A percentile compares a stretch with the other conserved stretches of the same genome.
Conservation (phyloP, 1,284 basidiomycete genomes). For the Dichomitus squalens region DNA sequence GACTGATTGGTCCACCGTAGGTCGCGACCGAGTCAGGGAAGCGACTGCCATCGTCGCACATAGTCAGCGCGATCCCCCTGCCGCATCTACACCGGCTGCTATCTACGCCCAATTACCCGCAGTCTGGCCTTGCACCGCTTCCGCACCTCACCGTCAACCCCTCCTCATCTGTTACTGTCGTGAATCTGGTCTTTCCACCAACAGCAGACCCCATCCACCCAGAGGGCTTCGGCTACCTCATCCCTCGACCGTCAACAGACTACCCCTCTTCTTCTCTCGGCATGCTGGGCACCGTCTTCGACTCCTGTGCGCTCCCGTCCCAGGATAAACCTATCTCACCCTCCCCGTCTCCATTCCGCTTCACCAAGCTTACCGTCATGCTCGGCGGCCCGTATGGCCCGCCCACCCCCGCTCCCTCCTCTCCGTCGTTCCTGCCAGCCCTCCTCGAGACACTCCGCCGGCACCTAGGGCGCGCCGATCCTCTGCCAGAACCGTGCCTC, state of each 20-base stretch:
- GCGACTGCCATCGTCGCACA: constrained; percentile 50
- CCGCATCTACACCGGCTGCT: constrained; percentile 61
- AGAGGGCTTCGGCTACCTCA: constrained; percentile 91
- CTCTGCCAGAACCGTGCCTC: constrained; percentile 62
- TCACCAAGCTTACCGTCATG: constrained; percentile 89
- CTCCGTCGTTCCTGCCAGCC: constrained; percentile 38
- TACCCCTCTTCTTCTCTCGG: constrained; percentile 49
- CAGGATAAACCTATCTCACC: constrained; percentile 54
- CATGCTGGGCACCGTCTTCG: constrained; percentile 84
- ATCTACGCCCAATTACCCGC: constrained; percentile 1
- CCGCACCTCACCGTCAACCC: constrained; percentile 58
- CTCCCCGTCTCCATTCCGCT: constrained; percentile 22
- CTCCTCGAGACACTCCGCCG: constrained; percentile 52
- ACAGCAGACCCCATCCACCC: constrained; percentile 64
- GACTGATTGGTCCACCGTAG: constrained; percentile 31
- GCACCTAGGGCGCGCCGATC: constrained; percentile 43
- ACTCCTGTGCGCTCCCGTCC: constrained; percentile 71
- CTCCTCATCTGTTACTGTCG: constrained; percentile 66
- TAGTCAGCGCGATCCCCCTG: constrained; percentile 75
- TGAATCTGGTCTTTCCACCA: constrained; percentile 73
- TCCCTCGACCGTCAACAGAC: constrained; percentile 70
- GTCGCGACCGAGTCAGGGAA: constrained; percentile 43
- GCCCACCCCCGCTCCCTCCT: constrained; percentile 31
- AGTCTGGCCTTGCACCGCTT: constrained; percentile 30
- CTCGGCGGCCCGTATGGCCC: constrained; percentile 80